Percentiles rank a stretch among this genome's conserved stretches.
These are phyloP conservation scores for Hypoxylon sp. DNA, from an alignment of 2,329 filamentous ascomycete species.

Conservation along the genomic window DNA sequence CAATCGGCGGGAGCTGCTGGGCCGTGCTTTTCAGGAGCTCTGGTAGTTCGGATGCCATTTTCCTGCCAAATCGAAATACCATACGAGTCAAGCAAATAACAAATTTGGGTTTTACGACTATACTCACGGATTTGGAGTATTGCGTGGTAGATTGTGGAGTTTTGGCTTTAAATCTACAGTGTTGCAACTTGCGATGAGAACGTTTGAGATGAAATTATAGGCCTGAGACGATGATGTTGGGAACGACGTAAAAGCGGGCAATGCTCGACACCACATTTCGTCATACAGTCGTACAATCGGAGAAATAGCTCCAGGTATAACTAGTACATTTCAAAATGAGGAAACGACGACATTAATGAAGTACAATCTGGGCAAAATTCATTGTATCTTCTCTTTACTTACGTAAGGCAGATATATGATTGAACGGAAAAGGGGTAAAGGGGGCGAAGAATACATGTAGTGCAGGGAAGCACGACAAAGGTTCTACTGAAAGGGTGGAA, in stretches of 20 bases:
- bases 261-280: constrained; percentile 24
- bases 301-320: constrained; percentile 1
- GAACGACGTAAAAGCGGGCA: constrained; percentile 20
- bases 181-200: background rate
- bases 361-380: background rate
- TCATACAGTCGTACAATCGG: constrained; percentile 20
- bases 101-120: background rate
- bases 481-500: too few relatives aligned
- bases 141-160: background rate
- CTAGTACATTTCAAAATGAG: constrained; percentile 1
- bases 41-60: constrained; percentile 28
- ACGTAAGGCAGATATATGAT: background rate
- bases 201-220: background rate
- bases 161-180: background rate
- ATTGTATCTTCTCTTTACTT: background rate
- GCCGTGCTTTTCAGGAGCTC: constrained; percentile 38
- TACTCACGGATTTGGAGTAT: too few relatives aligned
- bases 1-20: constrained; percentile 44
- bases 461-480: too few relatives aligned
- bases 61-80: constrained; percentile 25
- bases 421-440: too few relatives aligned
- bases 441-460: too few relatives aligned
- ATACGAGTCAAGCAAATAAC: background rate
- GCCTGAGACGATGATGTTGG: too few relatives aligned
- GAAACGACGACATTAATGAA: constrained; percentile 1